Evolutionary conservation across 345 rosid genomes (phyloP).

Genomic region (Gossypium longicalyx): DNA sequence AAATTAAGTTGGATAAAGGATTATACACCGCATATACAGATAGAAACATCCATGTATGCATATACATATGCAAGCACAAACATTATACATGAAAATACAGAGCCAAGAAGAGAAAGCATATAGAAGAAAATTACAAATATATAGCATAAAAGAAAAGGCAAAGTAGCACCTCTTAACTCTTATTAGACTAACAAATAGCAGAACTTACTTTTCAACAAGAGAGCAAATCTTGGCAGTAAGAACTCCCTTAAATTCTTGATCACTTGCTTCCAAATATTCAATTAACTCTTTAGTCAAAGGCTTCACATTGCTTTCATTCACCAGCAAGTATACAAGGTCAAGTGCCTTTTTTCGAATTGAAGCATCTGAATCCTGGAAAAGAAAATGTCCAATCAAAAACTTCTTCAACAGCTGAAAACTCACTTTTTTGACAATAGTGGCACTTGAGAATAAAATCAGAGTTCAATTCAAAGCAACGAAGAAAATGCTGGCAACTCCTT

Average conservation of each 20-base stretch:
- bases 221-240: constrained; percentile 98
- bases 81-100: neutral
- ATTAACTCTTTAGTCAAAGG: constrained; percentile 84
- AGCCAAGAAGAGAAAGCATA: neutral
- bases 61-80: neutral
- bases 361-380: constrained; percentile 91
- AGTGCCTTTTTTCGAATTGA: constrained; percentile 97
- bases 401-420: constrained; percentile 10
- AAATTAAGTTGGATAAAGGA: no score
- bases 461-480: neutral
- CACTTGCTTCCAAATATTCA: constrained; percentile 95
- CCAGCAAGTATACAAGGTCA: constrained; percentile 77
- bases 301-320: constrained; percentile 89
- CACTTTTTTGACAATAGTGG: constrained; percentile 6
- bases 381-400: constrained; percentile 28
- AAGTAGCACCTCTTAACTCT: constrained; percentile 2
- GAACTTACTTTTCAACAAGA: constrained; percentile 88
- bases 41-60: neutral
- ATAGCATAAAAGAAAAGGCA: constrained; percentile 1
- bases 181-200: constrained; percentile 13
- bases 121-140: neutral
- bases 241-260: constrained; percentile 92
- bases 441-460: neutral
- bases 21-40: neutral
- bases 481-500: neutral